Base-by-base conservation (phyloP, 306 rosid species). In the Pterocarpus santalinus region DNA sequence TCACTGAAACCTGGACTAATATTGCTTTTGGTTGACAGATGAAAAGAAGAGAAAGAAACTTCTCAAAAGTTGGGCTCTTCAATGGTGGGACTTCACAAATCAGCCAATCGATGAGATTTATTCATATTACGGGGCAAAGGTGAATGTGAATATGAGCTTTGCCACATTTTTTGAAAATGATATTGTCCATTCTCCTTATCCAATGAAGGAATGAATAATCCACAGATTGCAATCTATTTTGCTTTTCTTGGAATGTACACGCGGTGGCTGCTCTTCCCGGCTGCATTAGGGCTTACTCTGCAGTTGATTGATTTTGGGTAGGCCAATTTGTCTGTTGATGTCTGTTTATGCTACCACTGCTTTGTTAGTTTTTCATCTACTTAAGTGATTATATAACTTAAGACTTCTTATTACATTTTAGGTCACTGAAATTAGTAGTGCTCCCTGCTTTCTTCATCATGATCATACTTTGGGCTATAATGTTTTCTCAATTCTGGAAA, bases 231-330 rank as follows among this genome's bases (percentile, higher is more conserved):
- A 39, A 86, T 93, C 77, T 95, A 95, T 85, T 95, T 95, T 86
- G 90, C 99, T 80, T 95, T 95, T 85, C 97, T 95, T 77, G 99
- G 99, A 87, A 93, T 93, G 98, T 95, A 88, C 83, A 92, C 99
- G 39, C 86, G 65, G 71, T 95, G 99, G 99, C 80, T 93, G 86
- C 91, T 95, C 80, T 92, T 90, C 77, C 97, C 92, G 8, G 97
- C 98, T 46, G 87, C 80, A 39, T 90, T 93, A 81, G 99, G 98
- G 60, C 85, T 95, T 65, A 80, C 85, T 71, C 81, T 92, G 90
- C 96, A 92, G 72, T 82, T 95, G 14, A 79, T 89, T 77, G 90
- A 92, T 84, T 89, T 93, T 73, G 94, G 98, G 99, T 93, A 73
- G 66, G 96, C 67, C 81, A 80, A 38, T 38, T 60, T 80, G 11